Evolutionary conservation across 2,329 filamentous ascomycete genomes (phyloP), one percentile per base, ranked within the genome.

Genomic region (Fonsecaea monophora): DNA sequence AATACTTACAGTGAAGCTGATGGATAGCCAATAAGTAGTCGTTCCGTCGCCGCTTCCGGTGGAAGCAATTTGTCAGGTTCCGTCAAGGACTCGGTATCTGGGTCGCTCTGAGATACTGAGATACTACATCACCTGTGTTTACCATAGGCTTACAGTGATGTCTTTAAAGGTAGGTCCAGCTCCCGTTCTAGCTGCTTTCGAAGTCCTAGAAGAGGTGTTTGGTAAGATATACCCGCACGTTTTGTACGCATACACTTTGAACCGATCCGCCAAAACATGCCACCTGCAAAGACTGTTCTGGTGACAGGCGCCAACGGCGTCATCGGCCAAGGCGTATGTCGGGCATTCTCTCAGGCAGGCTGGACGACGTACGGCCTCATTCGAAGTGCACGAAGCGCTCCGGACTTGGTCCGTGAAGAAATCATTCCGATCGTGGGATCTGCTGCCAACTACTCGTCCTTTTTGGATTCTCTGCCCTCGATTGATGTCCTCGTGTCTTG

Each of bases 221-320:
- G 15, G 9, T n/a, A 45, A 45, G 15, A 45, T 45, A 45, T 38
- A 38, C 12, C 5, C 1, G 9, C 9, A 38, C 35, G 35, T 13
- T 9, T 10, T 38, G 40, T 21, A 45, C 40, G n/a, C 18, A 18
- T 8, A 18, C 2, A 45, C n/a, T 45, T 18, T 8, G 2, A 15
- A 45, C 4, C 40, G 15, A 6, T 2, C 6, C 40, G 7, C 15
- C 40, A 45, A 18, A 45, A 18, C 4, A 45, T 45, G 40, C 40
- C 15, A 7, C n/a, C 15, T 9, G 15, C 54, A 1, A 63, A 60
- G 32, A 78, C 76, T 1, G 82, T 80, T n/a, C 74, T 84, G 6
- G 77, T 84, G 30, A 83, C 79, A 2, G 83, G 82, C 8, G 82
- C 82, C 12, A 83, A 83, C 60, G 82, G 82, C 9, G 84, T 82